Conservation (phyloP, 139 green algal genomes). For the Coelastrella sp. region DNA sequence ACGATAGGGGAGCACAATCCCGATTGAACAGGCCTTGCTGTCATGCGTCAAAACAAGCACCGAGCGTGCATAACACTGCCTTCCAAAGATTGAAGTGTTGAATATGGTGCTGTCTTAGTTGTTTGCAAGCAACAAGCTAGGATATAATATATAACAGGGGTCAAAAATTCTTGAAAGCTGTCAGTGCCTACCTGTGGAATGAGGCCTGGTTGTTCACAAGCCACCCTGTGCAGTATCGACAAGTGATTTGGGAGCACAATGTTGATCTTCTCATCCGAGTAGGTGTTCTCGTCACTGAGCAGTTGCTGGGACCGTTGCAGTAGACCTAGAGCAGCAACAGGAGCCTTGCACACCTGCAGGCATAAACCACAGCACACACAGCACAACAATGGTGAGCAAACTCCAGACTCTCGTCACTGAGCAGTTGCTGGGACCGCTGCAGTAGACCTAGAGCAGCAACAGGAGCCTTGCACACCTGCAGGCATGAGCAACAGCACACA, state of each 20-base stretch:
- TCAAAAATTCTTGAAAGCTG: too few relatives aligned
- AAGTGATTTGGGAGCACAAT: constrained; percentile 29
- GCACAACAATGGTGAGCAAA: too few relatives aligned
- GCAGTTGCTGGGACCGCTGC: constrained; percentile 5
- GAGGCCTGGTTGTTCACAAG: constrained; percentile 26
- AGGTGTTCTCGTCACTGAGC: background rate
- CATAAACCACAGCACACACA: background rate
- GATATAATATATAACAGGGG: too few relatives aligned
- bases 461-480: constrained; percentile 23
- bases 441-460: constrained; percentile 39
- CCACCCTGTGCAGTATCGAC: constrained; percentile 35
- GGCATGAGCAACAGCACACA: too few relatives aligned
- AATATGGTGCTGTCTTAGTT: too few relatives aligned
- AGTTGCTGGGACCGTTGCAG: constrained; percentile 16
- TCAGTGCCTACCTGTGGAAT: constrained; percentile 15
- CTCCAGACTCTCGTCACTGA: background rate
- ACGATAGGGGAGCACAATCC: constrained; percentile 13
- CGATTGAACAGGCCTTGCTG: too few relatives aligned
- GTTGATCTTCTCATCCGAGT: constrained; percentile 29
- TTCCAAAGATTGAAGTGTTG: too few relatives aligned
- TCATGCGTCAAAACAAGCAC: too few relatives aligned
- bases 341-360: constrained; percentile 18
- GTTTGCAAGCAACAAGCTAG: too few relatives aligned
- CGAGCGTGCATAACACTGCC: too few relatives aligned
- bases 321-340: constrained; percentile 39